Evolutionary conservation across 371 early-diverging fungal genomes (phyloP), one percentile per base, ranked within the genome.

Genomic region (Mucor sp.): DNA sequence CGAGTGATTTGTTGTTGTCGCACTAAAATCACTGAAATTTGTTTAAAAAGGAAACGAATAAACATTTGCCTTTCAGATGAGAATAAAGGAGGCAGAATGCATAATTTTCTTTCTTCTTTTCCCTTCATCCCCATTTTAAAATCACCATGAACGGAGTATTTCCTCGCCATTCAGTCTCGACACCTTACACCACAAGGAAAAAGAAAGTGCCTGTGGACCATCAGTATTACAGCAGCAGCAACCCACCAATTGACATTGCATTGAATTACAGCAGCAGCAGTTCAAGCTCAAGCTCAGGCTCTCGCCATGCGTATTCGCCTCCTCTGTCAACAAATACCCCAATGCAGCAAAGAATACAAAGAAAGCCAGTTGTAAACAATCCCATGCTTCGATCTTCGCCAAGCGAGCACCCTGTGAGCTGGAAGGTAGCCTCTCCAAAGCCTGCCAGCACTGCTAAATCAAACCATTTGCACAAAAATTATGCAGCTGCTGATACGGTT

Each of bases 301-400:
- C 48, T 23, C 14, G 50, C 3, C 25, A 48, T 19, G 21, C 37
- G 17, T 47, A 43, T 44, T 47, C 65, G 17, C 58, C 64, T 21
- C 56, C 57, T 27, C 47, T 28, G 14, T 19, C 19, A 1, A n/a
- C 63, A 21, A 19, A 21, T 30, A 28, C 60, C 17, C 60, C 32
- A 53, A 27, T 53, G 27, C 53, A 53, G 14, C 71, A 59, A 63
- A 58, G 65, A 11, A 47, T 71, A 30, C 68, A 41, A n/a, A 59
- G 71, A 61, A 71, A 71, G 41, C 71, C 71, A 2, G 71, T 71
- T 6, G 60, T 60, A 23, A 60, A 43, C n/a, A 65, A 65, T 30
- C 65, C 65, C 11, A 27, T 56, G 12, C 14, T 56, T 41, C 30
- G 48, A 37, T 33, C 37, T 7, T 47, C 47, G 25, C 53, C 65